Evolutionary conservation across 805 yeast species (phyloP).

Genomic region (Candida stauntonica): DNA sequence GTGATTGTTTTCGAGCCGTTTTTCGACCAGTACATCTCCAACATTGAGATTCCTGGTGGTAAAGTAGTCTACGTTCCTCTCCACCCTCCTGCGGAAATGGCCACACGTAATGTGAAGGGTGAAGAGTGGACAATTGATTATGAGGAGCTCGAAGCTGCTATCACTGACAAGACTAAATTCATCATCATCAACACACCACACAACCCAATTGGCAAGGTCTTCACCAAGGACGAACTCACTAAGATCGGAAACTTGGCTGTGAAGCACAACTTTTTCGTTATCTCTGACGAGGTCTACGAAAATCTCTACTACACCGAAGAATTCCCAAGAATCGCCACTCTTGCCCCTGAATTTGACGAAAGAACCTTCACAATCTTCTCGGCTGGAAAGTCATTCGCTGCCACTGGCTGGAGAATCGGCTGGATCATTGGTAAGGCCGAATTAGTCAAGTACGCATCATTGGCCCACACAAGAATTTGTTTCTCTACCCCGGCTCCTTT

Average conservation of each 20-base stretch:
- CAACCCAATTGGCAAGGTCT: conserved; percentile 92
- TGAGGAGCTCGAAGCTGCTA: conserved; percentile 66
- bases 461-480: conserved; percentile 93
- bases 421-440: conserved; percentile 90
- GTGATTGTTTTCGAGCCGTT: conserved; percentile 96
- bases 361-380: conserved; percentile 90
- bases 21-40: conserved; percentile 94
- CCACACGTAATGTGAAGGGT: conserved; percentile 61
- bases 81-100: conserved; percentile 74
- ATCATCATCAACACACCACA: conserved; percentile 92
- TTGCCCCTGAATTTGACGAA: conserved; percentile 72
- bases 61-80: conserved; percentile 82
- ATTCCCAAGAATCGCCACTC: conserved; percentile 81
- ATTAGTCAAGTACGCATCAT: conserved; percentile 70
- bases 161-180: conserved; percentile 74
- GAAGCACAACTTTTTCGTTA: conserved; percentile 72
- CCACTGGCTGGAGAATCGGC: conserved; percentile 98
- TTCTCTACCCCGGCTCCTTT: conserved; percentile 87
- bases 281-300: conserved; percentile 96
- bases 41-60: conserved; percentile 92
- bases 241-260: conserved; percentile 80
- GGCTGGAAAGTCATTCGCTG: conserved; percentile 98
- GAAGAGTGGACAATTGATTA: conserved; percentile 86
- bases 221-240: conserved; percentile 67
- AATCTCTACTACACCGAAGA: conserved; percentile 65